Base-by-base conservation (phyloP, 495 filamentous ascomycete genomes). In the Aspergillus diversus region DNA sequence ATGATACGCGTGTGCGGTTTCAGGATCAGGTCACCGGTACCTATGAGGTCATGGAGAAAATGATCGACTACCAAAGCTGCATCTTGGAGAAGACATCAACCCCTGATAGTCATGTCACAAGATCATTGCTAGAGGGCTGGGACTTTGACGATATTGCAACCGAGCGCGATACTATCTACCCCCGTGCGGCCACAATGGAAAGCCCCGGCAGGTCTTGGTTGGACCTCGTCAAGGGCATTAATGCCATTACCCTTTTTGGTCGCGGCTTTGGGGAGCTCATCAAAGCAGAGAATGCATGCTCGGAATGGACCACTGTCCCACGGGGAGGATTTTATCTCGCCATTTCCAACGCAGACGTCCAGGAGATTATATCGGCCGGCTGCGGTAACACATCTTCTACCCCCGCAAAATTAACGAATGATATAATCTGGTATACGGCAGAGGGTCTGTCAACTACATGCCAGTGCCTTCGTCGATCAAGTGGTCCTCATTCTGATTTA, bases 291-390 rank as follows among this genome's bases (percentile, higher is more conserved):
- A n/a, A 43, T 43, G 6, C 39, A 1, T 43, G 39, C 6, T 4
- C 39, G n/a, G n/a, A n/a, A 7, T 43, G 39, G 39, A n/a, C 11
- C 11, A 43, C 39, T 4, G 39, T 43, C 12, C 39, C 39, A 11
- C 11, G n/a, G n/a, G 39, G 39, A 43, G 12, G n/a, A 43, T 43
- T n/a, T 9, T 43, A 43, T 43, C 39, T 43, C 12, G 39, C 39
- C 39, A 1, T 43, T n/a, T 43, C 12, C 7, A 4, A n/a, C n/a
- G 39, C 6, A n/a, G 39, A 43, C n/a, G 12, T 43, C n/a, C 12
- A 43, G 39, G n/a, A 43, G 39, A 43, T 43, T 43, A 43, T 43
- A n/a, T 12, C 39, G n/a, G n/a, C n/a, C 39, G n/a, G n/a, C 39
- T 43, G 39, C n/a, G 11, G 39, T 43, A n/a, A 43, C 39, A 3